Evolutionary conservation across 129 eudicot genomes (phyloP).

Genomic region (Chrysanthemum makinoi): DNA sequence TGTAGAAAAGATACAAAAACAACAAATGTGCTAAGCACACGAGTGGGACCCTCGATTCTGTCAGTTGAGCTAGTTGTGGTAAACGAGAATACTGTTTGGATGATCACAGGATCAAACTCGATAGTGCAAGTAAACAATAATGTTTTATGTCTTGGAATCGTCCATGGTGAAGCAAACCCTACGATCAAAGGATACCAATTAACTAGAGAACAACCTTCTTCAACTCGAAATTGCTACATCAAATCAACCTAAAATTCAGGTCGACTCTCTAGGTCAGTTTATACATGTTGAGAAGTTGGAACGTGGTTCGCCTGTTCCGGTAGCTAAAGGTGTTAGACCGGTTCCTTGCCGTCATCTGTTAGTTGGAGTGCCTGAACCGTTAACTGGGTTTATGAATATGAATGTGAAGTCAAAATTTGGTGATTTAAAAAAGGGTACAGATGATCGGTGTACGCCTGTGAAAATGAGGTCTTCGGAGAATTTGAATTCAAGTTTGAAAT

Average conservation of each 20-base stretch:
- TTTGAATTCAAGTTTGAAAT: constrained; percentile 15
- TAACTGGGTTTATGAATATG: too few relatives aligned
- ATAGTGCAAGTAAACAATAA: constrained; percentile 51
- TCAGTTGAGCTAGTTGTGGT: constrained; percentile 45
- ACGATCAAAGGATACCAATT: constrained; percentile 51
- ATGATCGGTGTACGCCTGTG: too few relatives aligned
- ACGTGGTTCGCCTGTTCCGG: too few relatives aligned
- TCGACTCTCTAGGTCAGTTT: constrained; percentile 31
- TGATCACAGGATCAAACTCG: constrained; percentile 55
- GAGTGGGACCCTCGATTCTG: constrained; percentile 51
- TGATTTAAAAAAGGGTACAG: too few relatives aligned
- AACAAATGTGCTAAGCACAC: constrained; percentile 29
- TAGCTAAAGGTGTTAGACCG: too few relatives aligned
- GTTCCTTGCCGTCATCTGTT: too few relatives aligned
- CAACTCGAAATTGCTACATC: constrained; percentile 63
- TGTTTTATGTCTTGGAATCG: constrained; percentile 50
- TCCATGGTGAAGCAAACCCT: constrained; percentile 46
- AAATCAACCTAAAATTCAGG: constrained; percentile 46
- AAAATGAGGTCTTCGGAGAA: neutral
- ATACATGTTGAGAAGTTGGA: neutral
- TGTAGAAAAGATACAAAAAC: neutral
- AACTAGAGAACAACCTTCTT: constrained; percentile 56
- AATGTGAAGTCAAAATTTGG: too few relatives aligned
- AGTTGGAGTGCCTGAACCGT: too few relatives aligned
- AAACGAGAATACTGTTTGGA: constrained; percentile 38